Percentiles rank a stretch among this genome's conserved stretches.
Evolutionary conservation across 768 basidiomycete species (phyloP).

Genomic region (Suillus luteus): DNA sequence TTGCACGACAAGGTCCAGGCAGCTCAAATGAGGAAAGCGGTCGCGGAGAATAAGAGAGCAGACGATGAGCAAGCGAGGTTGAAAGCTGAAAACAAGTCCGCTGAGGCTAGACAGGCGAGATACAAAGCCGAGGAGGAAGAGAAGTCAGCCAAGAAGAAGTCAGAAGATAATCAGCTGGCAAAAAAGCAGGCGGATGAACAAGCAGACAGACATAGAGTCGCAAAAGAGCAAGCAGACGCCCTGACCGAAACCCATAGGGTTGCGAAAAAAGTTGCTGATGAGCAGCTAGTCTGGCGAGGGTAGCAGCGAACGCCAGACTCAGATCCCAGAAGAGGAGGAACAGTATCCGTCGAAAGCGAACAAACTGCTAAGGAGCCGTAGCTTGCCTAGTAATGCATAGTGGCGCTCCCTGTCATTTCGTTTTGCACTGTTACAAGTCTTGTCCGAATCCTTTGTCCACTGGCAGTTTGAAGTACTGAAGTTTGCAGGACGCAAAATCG

Average conservation of each 20-base stretch:
- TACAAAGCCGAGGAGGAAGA: not conserved
- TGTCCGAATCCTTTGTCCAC: not conserved
- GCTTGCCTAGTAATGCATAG: not conserved
- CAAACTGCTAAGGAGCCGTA: not conserved
- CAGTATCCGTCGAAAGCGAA: not conserved
- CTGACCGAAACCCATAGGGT: not conserved
- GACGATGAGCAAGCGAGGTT: not conserved
- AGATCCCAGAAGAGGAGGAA: not conserved
- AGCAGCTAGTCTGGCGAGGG: no score
- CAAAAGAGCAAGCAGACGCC: not conserved
- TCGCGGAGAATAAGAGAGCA: not conserved
- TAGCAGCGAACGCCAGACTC: not conserved
- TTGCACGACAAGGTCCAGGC: not conserved
- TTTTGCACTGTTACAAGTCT: not conserved
- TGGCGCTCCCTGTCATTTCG: not conserved
- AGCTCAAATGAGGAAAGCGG: not conserved
- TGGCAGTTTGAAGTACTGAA: not conserved
- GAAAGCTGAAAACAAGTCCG: not conserved
- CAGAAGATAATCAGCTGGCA: not conserved
- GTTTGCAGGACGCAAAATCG: not conserved
- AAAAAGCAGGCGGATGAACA: not conserved
- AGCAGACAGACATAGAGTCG: not conserved
- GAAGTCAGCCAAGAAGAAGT: slow-evolving; percentile 2
- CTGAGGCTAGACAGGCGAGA: not conserved
- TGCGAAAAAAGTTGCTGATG: not conserved